Percentiles rank a stretch among this genome's conserved stretches.
Conservation (phyloP, 805 yeast species). For the Suhomyces tanzawaensis region DNA sequence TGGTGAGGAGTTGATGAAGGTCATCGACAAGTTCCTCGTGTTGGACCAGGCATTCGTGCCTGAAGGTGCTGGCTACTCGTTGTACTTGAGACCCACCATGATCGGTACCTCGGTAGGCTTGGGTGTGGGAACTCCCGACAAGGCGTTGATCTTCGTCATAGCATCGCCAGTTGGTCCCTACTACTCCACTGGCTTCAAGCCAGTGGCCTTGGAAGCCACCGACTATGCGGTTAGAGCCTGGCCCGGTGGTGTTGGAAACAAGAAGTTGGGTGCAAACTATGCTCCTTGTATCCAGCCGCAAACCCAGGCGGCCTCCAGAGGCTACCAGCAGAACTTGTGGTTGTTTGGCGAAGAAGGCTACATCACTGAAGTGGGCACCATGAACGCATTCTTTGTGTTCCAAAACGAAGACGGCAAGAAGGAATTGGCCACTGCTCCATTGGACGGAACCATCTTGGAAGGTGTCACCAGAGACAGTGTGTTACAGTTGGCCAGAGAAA, state of each 20-base stretch:
- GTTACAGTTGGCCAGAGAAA: constrained; percentile 70
- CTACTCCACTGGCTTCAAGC: constrained; percentile 92
- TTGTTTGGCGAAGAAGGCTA: constrained; percentile 82
- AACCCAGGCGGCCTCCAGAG: constrained; percentile 83
- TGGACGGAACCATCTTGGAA: constrained; percentile 94
- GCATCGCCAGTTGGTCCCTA: constrained; percentile 98
- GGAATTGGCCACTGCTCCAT: constrained; percentile 92
- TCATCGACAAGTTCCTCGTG: constrained; percentile 72
- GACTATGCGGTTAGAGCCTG: constrained; percentile 97
- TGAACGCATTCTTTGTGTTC: constrained; percentile 92
- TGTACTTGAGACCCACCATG: constrained; percentile 91
- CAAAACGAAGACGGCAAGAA: constrained; percentile 78
- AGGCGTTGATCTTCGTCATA: constrained; percentile 80
- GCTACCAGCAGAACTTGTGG: constrained; percentile 96
- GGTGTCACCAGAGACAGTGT: constrained; percentile 96
- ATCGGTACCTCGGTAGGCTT: constrained; percentile 88
- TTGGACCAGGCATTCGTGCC: constrained; percentile 82
- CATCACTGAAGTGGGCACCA: constrained; percentile 96
- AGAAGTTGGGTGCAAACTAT: constrained; percentile 94
- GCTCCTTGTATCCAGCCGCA: constrained; percentile 95
- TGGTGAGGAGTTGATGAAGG: constrained; percentile 67
- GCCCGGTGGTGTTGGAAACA: constrained; percentile 99
- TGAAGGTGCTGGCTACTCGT: constrained; percentile 79
- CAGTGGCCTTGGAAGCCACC: constrained; percentile 91
- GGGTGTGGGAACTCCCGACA: constrained; percentile 82